phyloP scores from a whole-genome alignment of 1,284 basidiomycete genomes.

The Apiotrichum sp. region DNA sequence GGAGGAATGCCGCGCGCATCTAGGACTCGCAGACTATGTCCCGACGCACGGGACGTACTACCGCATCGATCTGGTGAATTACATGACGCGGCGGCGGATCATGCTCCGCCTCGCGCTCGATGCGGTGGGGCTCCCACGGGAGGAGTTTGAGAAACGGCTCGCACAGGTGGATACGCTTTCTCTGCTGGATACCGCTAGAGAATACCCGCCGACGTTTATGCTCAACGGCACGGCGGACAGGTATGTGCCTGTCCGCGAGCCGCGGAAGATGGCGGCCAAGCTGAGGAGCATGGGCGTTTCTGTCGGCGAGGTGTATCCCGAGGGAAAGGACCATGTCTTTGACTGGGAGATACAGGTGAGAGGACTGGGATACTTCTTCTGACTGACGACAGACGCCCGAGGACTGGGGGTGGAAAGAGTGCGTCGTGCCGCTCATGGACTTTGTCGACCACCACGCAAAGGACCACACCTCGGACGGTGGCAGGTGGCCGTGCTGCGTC shows the following conservation, averaged over 20 bases:
- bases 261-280: slow-evolving; percentile 13
- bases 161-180: background rate
- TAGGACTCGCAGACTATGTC: slow-evolving; percentile 8
- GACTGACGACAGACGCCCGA: slow-evolving; percentile 15
- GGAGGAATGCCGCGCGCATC: slow-evolving; percentile 1
- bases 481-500: too few relatives aligned
- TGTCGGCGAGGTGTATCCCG: slow-evolving; percentile 13
- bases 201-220: slow-evolving; percentile 24
- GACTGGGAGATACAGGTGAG: slow-evolving; percentile 15
- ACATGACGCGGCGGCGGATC: slow-evolving; percentile 4
- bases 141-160: slow-evolving; percentile 3
- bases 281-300: slow-evolving; percentile 14
- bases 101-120: slow-evolving; percentile 13
- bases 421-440: slow-evolving; percentile 17
- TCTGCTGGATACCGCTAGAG: background rate
- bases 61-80: slow-evolving; percentile 7
- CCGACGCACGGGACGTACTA: background rate
- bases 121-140: slow-evolving; percentile 6
- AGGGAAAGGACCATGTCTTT: slow-evolving; percentile 21
- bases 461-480: too few relatives aligned
- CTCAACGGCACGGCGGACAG: slow-evolving; percentile 26
- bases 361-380: background rate
- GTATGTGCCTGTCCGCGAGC: slow-evolving; percentile 19
- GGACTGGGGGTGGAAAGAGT: slow-evolving; percentile 22
- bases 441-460: slow-evolving; percentile 20